A percentile compares a stretch with the other conserved stretches of the same genome.
Conservation (phyloP, 768 basidiomycete genomes). For the Amanita jacksonii region DNA sequence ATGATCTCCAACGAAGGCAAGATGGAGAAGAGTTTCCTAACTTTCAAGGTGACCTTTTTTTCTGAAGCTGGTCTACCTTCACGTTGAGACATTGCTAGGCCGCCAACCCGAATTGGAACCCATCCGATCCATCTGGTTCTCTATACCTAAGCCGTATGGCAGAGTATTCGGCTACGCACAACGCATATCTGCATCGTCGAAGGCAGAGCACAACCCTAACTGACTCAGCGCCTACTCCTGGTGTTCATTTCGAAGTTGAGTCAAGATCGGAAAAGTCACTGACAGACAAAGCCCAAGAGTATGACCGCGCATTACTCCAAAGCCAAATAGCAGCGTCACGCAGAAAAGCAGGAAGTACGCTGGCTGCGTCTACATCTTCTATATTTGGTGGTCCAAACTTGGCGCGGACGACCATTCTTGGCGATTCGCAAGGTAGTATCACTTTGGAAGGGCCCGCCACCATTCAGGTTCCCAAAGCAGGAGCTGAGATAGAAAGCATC, state of each 20-base stretch:
- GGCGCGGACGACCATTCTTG: slow-evolving; percentile 65
- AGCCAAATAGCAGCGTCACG: slow-evolving; percentile 49
- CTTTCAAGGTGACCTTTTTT: slow-evolving; percentile 58
- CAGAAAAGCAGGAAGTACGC: slow-evolving; percentile 32
- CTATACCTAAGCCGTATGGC: slow-evolving; percentile 84
- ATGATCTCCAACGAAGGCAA: slow-evolving; percentile 89
- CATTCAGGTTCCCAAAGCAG: background rate
- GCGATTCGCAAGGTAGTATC: slow-evolving; percentile 64
- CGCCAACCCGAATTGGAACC: slow-evolving; percentile 93
- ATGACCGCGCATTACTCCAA: slow-evolving; percentile 65
- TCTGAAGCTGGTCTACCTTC: background rate
- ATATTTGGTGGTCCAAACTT: slow-evolving; percentile 42
- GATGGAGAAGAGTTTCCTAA: slow-evolving; percentile 98
- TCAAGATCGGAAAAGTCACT: slow-evolving; percentile 26
- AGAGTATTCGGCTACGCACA: slow-evolving; percentile 44
- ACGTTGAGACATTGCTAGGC: slow-evolving; percentile 34
- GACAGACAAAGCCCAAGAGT: slow-evolving; percentile 55
- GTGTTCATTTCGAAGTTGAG: slow-evolving; percentile 24
- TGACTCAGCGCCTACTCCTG: slow-evolving; percentile 12
- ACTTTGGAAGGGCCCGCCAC: slow-evolving; percentile 2
- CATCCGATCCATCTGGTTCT: slow-evolving; percentile 83
- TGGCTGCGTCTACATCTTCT: slow-evolving; percentile 39
- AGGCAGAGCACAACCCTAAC: slow-evolving; percentile 20
- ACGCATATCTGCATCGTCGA: slow-evolving; percentile 28
- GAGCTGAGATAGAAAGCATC: slow-evolving; percentile 1